Evolutionary conservation across 192 early-diverging fungal genomes (phyloP), one percentile per base, ranked within the genome.

Genomic region (Fimicolochytrium jonesii): DNA sequence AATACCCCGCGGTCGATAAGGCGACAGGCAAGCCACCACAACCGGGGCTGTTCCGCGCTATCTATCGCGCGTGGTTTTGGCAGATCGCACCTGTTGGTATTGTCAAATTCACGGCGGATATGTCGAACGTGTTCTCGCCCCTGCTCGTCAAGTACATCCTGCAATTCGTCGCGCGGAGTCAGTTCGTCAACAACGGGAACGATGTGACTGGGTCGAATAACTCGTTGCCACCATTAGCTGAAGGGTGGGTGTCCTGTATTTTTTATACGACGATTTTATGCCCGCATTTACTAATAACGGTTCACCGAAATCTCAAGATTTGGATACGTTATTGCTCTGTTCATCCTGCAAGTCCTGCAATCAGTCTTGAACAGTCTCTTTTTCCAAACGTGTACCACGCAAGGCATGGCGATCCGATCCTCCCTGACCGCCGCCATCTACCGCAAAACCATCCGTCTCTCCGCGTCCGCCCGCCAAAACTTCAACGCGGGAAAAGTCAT

Each of bases 401-500:
- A 64, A 29, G 69, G 75, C 15, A 78, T 87, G 67, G 56, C 67
- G 6, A 45, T 82, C 17, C 80, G 81, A 3, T 70, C 73, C 1
- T 73, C 77, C 3, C 48, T 88, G 15, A 76, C 75, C 13, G 76
- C 67, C 15, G 56, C 74, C 32, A 73, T 86, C 28, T 88, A 85
- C 61, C 76, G 78, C 10, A 88, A 88, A 59, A 55, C 84, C 7
- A 59, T 86, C 15, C 70, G 71, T 0, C 60, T 88, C 22, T 77
- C 78, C 18, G 71, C 75, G 7, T 69, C 72, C 31, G 61, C 84
- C 1, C 73, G 84, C 22, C 79, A 80, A 45, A 72, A 82, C 34
- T 84, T 84, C 51, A 81, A 77, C 45, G 66, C 78, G 59, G 87
- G 85, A 2, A 67, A 76, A 45, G 80, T 88, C 56, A 85, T 80